Conservation (phyloP, 768 basidiomycete genomes). For the Artomyces pyxidatus region DNA sequence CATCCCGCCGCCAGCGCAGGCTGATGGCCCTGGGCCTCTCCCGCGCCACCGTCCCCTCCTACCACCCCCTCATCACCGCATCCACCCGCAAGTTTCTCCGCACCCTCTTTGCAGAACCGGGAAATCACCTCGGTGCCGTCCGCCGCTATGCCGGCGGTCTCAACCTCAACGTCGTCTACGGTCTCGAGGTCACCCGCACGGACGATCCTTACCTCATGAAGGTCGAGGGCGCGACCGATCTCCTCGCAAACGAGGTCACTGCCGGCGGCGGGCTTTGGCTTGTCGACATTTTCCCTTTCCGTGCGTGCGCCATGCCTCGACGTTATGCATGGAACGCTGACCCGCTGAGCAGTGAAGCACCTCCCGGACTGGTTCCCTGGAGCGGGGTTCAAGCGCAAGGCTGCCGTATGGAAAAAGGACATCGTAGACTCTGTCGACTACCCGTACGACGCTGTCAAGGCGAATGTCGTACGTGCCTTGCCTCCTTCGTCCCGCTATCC, state of each 20-base stretch:
- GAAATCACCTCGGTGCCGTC: constrained; percentile 10
- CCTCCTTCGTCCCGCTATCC: constrained; percentile 36
- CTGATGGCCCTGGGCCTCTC: constrained; percentile 14
- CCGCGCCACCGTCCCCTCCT: constrained; percentile 4
- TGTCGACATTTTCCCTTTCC: constrained; percentile 30
- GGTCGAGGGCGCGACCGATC: constrained; percentile 32
- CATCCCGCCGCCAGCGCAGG: constrained; percentile 13
- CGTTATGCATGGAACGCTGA: too few species aligned
- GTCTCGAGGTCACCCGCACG: constrained; percentile 37
- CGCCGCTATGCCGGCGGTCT: constrained; percentile 15
- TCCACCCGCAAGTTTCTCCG: constrained; percentile 14
- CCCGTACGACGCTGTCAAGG: constrained; percentile 53
- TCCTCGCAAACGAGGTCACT: constrained; percentile 37
- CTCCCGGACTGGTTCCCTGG: constrained; percentile 64
- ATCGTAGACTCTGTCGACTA: constrained; percentile 60
- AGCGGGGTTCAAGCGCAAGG: constrained; percentile 56
- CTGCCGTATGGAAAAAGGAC: constrained; percentile 51
- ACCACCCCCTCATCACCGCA: constrained; percentile 11
- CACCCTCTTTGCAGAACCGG: constrained; percentile 8
- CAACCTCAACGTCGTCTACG: constrained; percentile 44
- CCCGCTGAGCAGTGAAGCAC: constrained; percentile 40
- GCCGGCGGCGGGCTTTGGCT: constrained; percentile 36
- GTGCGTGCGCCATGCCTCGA: constrained; percentile 23
- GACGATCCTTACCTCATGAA: constrained; percentile 35
- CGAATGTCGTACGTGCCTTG: constrained; percentile 41